Conservation (phyloP, 2,329 filamentous ascomycete species). For the Exophiala alcalophila region DNA sequence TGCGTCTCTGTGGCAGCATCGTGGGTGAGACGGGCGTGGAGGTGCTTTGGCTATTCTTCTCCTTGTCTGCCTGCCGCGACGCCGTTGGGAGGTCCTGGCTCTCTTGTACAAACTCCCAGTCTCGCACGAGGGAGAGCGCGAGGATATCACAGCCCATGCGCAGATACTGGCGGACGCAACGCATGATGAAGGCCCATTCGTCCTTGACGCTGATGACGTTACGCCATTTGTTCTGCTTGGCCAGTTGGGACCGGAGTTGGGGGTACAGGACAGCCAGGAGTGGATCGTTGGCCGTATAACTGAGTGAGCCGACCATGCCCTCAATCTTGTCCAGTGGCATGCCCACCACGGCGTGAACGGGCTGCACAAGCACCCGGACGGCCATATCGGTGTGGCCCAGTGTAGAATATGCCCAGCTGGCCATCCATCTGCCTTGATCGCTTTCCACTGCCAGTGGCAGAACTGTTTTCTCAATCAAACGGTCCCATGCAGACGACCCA, state of each 20-base stretch:
- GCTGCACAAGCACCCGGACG: conserved; percentile 76
- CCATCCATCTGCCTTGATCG: conserved; percentile 81
- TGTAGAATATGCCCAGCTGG: conserved; percentile 95
- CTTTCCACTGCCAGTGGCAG: conserved; percentile 72
- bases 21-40: conserved; percentile 24
- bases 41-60: no score
- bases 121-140: conserved; percentile 69
- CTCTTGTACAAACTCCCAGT: conserved; percentile 50
- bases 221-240: conserved; percentile 80
- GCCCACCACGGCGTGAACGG: conserved; percentile 70
- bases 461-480: conserved; percentile 75
- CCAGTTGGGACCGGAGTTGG: conserved; percentile 74
- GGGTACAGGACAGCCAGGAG: conserved; percentile 76
- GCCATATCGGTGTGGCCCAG: conserved; percentile 77
- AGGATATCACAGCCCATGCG: conserved; percentile 92
- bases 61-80: conserved; percentile 36
- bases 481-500: conserved; percentile 64
- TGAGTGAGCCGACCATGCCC: conserved; percentile 61
- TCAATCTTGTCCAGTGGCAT: conserved; percentile 40
- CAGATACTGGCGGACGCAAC: conserved; percentile 78
- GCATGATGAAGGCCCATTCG: conserved; percentile 86
- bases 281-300: conserved; percentile 87
- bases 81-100: conserved; percentile 2
- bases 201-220: conserved; percentile 69
- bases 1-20: conserved; percentile 32